phyloP scores from a whole-genome alignment of 2,329 filamentous ascomycete species.

The Gremmenia infestans region DNA sequence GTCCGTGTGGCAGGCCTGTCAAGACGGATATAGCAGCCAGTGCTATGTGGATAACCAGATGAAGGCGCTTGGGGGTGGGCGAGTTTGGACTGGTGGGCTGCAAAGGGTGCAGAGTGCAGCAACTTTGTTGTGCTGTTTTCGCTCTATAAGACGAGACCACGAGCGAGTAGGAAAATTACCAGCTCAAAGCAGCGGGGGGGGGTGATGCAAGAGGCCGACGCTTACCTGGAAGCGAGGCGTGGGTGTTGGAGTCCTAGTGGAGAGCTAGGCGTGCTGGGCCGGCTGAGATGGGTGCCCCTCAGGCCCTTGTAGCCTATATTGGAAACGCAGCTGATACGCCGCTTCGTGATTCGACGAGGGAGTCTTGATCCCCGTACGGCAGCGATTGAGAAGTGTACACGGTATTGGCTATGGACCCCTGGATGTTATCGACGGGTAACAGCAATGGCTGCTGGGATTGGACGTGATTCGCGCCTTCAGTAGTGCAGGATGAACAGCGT shows the following conservation, averaged over 20 bases:
- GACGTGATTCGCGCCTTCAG: constrained; percentile 26
- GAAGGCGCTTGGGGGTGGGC: constrained; percentile 11
- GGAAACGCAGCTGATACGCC: constrained; percentile 13
- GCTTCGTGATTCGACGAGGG: constrained; percentile 3
- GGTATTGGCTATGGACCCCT: constrained; percentile 1
- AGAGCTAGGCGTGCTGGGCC: not conserved
- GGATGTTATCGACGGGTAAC: not conserved
- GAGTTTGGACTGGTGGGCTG: constrained; percentile 5
- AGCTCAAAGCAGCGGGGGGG: constrained; percentile 9
- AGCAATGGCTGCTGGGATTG: constrained; percentile 13
- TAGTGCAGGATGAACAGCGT: constrained; percentile 9
- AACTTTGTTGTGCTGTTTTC: constrained; percentile 10
- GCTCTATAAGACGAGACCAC: not conserved
- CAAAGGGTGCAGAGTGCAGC: constrained; percentile 17
- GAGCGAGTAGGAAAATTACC: constrained; percentile 1
- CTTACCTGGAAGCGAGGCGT: constrained; percentile 1
- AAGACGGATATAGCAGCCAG: constrained; percentile 27
- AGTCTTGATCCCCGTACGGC: not conserved
- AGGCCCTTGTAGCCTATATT: not conserved
- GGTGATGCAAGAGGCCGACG: constrained; percentile 15
- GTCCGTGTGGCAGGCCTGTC: constrained; percentile 17
- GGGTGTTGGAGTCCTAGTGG: not conserved
- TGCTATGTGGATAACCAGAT: constrained; percentile 19
- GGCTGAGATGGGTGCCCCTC: not conserved
- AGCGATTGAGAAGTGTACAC: not conserved